Base-by-base conservation (phyloP, 768 basidiomycete genomes). In the Suillus lakei region DNA sequence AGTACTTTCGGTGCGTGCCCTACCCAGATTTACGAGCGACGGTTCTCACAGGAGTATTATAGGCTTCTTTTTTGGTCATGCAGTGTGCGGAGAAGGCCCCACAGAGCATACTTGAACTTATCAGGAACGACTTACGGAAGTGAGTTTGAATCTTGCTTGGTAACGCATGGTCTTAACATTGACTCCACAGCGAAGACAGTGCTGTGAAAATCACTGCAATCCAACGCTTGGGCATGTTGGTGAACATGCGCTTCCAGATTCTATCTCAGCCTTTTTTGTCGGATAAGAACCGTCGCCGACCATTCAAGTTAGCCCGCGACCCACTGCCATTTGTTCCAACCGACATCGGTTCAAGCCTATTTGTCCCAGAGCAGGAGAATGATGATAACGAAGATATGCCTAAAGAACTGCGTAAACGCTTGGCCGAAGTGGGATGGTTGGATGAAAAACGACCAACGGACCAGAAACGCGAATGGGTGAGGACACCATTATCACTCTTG, bases 401-500 rank as follows among this genome's bases (percentile, higher is more conserved):
- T 4, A 67, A 81, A 16, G 91, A 93, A 69, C 73, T 92, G 41
- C 83, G 85, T 61, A 86, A 86, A 66, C 85, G 87, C 50, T 79
- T 94, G 21, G 83, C 86, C 1, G 90, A 93, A 64, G 88, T 94
- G 58, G 91, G 91, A 16, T 94, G 91, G 91, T 84, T 82, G 5
- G 83, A 89, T 44, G 88, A 91, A 36, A 83, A 87, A 62, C 79
- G 77, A 3, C 75, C 83, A 12, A 78, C 83, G 10, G 87, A 91
- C 69, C 84, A 85, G 61, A 82, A 85, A 64, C 79, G 82, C 32
- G 84, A 88, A 69, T 83, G 87, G 83, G 82, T 86, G 65, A 81
- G 79, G 70, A 89, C 86, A 5, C 91, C 91, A 2, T 82, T 93
- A 67, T 87, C 90, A 5, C 79, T 91, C 18, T 76, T 92, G 0